Conservation (phyloP, 352 stramenopile species). For the Globisporangium camurandrum region DNA sequence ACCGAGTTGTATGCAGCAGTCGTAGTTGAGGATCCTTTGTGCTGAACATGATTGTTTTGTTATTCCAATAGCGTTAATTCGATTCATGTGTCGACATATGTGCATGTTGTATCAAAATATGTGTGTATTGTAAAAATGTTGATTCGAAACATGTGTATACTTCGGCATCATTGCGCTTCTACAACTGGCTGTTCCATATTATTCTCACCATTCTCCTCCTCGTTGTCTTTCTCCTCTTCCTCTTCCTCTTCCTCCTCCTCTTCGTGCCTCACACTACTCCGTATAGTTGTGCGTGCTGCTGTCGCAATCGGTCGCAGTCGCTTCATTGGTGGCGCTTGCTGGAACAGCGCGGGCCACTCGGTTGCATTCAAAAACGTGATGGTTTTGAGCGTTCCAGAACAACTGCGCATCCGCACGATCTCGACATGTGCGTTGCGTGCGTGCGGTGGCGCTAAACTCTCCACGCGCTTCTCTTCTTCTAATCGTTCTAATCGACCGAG, state of each 20-base stretch:
- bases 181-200: no score
- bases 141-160: no score
- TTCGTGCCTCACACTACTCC: no score
- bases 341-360: conserved; percentile 62
- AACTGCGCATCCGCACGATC: conserved; percentile 68
- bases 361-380: conserved; percentile 77
- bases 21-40: no score
- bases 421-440: no score
- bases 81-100: no score
- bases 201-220: conserved; percentile 16
- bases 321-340: conserved; percentile 52
- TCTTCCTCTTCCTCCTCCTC: conserved; percentile 20
- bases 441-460: conserved; percentile 54
- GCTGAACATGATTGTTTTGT: no score
- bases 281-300: neutral
- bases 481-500: conserved; percentile 68
- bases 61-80: no score
- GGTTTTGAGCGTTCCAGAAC: conserved; percentile 50
- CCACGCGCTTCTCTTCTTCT: conserved; percentile 76
- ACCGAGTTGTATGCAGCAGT: no score
- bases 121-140: no score
- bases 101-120: no score
- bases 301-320: conserved; percentile 24
- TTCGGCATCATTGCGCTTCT: no score
- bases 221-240: conserved; percentile 18